Evolutionary conservation across 148 eudicot species (phyloP).

Genomic region (Chenopodium berlandieri): DNA sequence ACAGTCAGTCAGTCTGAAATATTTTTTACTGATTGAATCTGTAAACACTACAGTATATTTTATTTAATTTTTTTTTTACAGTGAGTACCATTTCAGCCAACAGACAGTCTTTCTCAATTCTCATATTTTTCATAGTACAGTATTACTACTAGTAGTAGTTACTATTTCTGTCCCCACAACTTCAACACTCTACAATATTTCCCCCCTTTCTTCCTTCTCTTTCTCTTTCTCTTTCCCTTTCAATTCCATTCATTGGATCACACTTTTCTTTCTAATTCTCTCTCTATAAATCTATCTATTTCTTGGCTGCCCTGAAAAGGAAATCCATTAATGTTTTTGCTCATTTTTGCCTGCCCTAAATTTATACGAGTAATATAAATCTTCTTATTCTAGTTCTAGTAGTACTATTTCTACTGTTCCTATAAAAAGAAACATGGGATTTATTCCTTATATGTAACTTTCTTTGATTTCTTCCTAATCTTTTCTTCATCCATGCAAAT

Average conservation of each 20-base stretch:
- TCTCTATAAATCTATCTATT: not conserved
- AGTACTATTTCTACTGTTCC: conserved; percentile 13
- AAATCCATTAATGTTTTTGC: not conserved
- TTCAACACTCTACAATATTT: not conserved
- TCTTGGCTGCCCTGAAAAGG: not conserved
- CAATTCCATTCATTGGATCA: conserved; percentile 16
- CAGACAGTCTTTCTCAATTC: not conserved
- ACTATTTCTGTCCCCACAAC: conserved; percentile 36
- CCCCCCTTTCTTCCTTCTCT: no score
- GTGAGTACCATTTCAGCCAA: conserved; percentile 21
- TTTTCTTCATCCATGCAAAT: conserved; percentile 5
- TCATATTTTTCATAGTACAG: no score
- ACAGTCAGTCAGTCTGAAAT: not conserved
- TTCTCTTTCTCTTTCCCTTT: no score
- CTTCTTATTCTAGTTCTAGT: not conserved
- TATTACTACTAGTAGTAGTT: conserved; percentile 13
- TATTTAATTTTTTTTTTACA: not conserved
- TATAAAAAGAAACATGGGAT: not conserved
- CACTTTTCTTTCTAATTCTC: not conserved
- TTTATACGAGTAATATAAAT: no score
- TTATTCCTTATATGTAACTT: not conserved
- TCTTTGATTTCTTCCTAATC: not conserved
- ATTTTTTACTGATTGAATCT: no score
- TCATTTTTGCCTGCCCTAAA: conserved; percentile 20
- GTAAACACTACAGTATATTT: no score